phyloP scores from a whole-genome alignment of 805 yeast species.

The Brettanomyces bruxellensis region DNA sequence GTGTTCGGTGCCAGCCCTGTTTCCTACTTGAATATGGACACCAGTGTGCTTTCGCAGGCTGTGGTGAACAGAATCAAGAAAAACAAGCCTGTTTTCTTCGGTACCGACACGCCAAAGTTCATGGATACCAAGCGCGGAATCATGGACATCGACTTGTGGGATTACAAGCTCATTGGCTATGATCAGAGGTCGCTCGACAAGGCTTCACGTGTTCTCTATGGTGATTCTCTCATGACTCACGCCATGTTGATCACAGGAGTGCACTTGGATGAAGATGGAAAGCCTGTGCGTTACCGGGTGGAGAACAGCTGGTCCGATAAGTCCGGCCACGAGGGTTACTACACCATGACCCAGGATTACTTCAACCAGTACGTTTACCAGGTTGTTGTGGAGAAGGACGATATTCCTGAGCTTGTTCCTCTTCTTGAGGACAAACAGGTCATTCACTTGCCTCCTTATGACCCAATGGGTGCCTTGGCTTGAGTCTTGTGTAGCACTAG shows the following conservation, averaged over 20 bases:
- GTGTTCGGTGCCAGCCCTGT: conserved; percentile 64
- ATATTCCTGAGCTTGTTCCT: conserved; percentile 32
- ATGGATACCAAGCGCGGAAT: conserved; percentile 56
- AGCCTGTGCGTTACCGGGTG: conserved; percentile 61
- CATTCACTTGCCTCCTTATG: conserved; percentile 63
- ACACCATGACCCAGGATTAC: conserved; percentile 64
- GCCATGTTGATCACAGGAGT: conserved; percentile 85
- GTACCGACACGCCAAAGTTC: conserved; percentile 81
- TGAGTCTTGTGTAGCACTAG: no score
- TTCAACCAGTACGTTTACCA: conserved; percentile 70
- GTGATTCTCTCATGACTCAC: conserved; percentile 77
- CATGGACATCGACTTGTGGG: conserved; percentile 65
- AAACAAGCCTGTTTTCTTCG: conserved; percentile 79
- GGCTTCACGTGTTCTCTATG: conserved; percentile 60
- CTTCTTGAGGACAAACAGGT: conserved; percentile 35
- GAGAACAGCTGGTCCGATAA: conserved; percentile 76
- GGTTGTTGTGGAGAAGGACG: conserved; percentile 50
- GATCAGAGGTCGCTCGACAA: conserved; percentile 40
- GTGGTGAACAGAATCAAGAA: conserved; percentile 61
- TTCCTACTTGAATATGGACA: conserved; percentile 59
- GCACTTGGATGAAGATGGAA: conserved; percentile 55
- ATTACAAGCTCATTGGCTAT: conserved; percentile 49
- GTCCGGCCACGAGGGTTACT: conserved; percentile 58
- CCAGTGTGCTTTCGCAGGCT: conserved; percentile 45
- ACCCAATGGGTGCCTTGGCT: conserved; percentile 74